Percentiles rank a stretch among this genome's conserved stretches.
Conservation (phyloP, 345 rosid species). For the Camelina neglecta region DNA sequence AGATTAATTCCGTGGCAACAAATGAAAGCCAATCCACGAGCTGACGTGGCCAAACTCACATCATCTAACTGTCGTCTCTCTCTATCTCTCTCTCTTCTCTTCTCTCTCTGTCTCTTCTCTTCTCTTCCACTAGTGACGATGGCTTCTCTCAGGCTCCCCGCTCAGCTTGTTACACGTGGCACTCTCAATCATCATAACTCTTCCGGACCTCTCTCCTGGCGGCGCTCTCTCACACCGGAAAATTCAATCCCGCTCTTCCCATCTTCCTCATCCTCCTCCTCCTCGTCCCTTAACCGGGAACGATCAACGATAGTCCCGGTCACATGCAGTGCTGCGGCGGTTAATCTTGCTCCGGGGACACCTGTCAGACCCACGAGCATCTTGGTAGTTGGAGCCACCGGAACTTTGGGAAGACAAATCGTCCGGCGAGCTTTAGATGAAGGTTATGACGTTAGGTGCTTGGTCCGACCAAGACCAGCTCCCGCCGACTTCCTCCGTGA, state of each 20-base stretch:
- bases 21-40: conserved; percentile 34
- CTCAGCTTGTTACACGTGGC: conserved; percentile 57
- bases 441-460: conserved; percentile 91
- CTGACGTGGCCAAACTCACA: conserved; percentile 51
- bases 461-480: conserved; percentile 90
- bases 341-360: conserved; percentile 80
- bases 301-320: conserved; percentile 42
- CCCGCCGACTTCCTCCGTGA: conserved; percentile 96
- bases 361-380: conserved; percentile 80
- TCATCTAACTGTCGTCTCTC: conserved; percentile 46
- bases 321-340: conserved; percentile 52
- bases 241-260: conserved; percentile 9
- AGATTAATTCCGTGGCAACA: background rate
- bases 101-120: conserved; percentile 9
- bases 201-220: conserved; percentile 46
- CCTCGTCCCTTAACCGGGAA: conserved; percentile 24
- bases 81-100: conserved; percentile 14
- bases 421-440: conserved; percentile 92
- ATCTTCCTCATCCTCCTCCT: conserved; percentile 28
- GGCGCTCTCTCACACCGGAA: conserved; percentile 48
- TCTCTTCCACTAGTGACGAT: conserved; percentile 42
- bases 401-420: conserved; percentile 89
- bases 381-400: conserved; percentile 87
- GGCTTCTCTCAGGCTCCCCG: conserved; percentile 64
- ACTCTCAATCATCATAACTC: conserved; percentile 38